Evolutionary conservation across 495 filamentous ascomycete genomes (phyloP), one percentile per base, ranked within the genome.

Genomic region (Usnea hakonensis): DNA sequence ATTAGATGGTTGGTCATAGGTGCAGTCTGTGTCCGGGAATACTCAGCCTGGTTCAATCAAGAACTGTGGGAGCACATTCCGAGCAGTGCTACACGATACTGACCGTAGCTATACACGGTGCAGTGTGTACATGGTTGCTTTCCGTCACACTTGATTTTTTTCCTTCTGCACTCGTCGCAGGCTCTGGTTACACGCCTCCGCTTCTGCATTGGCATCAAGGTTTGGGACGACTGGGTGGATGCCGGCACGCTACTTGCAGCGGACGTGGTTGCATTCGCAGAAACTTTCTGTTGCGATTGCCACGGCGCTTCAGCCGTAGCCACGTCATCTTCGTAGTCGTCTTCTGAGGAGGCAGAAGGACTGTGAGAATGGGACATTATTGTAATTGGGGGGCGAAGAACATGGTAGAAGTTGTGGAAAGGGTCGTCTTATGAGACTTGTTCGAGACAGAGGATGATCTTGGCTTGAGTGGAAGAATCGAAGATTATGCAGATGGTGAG

Each of bases 101-200:
- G 82, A 98, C 94, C 94, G 79, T 97, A 98, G 74, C 90, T 95
- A 75, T 98, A 97, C 41, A 97, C 90, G 9, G 91, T 95, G 75
- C 94, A 98, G 73, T 97, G 94, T 3, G 94, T 96, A 74, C 94
- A 98, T 11, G 94, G 95, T 73, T 96, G 91, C 75, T 95, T 95
- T 61, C 94, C 94, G 71, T 97, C 93, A 69, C 93, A 97, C 74
- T 97, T 98, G 73, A 97, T 97, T 75, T 98, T 98, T 75, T 98
- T 98, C 67, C 94, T 81, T 54, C 94, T 83, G 71, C 92, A 98
- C 72, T 98, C 95, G 71, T 97, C 94, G 77, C 73, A 74, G 9
- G 71, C 73, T 55, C 71, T 68, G 57, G 71, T 74, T 36, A 73
- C 72, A 5, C 72, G 62, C 38, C 73, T 62, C 3, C 73, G 71